Evolutionary conservation across 352 stramenopile species (phyloP), one percentile per base, ranked within the genome.

Genomic region (Phytophthora kernoviae): DNA sequence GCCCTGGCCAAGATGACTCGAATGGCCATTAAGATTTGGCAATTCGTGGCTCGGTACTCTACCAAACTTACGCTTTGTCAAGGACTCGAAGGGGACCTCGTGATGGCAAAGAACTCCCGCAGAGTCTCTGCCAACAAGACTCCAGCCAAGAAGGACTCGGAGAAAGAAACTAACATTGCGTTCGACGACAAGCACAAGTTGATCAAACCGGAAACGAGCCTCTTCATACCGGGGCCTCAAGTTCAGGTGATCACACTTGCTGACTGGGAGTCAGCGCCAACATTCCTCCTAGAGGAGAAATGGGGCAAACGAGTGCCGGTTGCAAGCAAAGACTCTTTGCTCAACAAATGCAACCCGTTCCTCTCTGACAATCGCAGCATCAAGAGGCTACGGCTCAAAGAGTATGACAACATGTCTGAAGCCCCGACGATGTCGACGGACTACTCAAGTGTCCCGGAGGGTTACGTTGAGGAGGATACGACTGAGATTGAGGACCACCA

Each of bases 301-400:
- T 64, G 52, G 36, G 33, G 27, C 14, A 48, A 54, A 7, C 52
- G 24, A 1, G 41, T 60, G 27, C 46, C 51, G 0, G 55, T 57
- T 9, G 56, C 46, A 5, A 71, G 55, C 43, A 54, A 56, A 4
- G 66, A 68, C 10, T n/a, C 37, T 34, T 30, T 75, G 36, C 52
- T 75, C 0, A 68, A 75, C 52, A 75, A 75, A 40, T 72, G 62
- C 43, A 75, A 72, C 34, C 56, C 66, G 5, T 71, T 75, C 42
- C 33, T 75, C 30, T 71, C 66, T 18, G 56, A 58, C 1, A 75
- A 71, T 41, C 43, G 47, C 9, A 53, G 62, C 48, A 30, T 39
- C 36, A 10, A 68, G 62, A 36, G 59, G 46, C 24, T 48, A 18
- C 41, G 8, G 18, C 20, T 48, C 2, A 30, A 18, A 17, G 11